Conservation (phyloP, 352 stramenopile genomes). For the Globisporangium radiosum region DNA sequence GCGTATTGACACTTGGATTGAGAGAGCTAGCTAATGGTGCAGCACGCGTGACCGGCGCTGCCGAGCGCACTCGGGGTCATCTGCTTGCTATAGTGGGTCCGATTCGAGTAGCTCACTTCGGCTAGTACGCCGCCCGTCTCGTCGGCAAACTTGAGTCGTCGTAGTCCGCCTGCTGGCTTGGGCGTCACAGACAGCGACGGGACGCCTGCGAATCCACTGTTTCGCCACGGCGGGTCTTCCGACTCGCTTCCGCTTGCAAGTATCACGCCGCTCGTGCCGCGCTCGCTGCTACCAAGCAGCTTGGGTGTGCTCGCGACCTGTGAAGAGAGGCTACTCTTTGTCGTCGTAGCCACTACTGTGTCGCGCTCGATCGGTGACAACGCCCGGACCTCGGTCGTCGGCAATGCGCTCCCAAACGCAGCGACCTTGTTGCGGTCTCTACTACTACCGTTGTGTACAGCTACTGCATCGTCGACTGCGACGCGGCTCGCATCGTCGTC, state of each 20-base stretch:
- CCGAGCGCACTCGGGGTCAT: slow-evolving; percentile 22
- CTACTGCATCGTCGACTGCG: slow-evolving; percentile 3
- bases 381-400: background rate
- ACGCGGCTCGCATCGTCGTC: slow-evolving; percentile 12
- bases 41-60: slow-evolving; percentile 27
- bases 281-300: background rate
- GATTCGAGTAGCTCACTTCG: slow-evolving; percentile 65
- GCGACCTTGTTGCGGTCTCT: background rate
- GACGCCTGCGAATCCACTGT: background rate
- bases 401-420: too few species aligned
- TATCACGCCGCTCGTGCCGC: background rate
- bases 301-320: background rate
- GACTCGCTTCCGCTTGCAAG: background rate
- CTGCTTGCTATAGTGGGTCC: slow-evolving; percentile 81
- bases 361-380: background rate
- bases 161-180: slow-evolving; percentile 1
- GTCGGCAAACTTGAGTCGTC: slow-evolving; percentile 58
- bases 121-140: slow-evolving; percentile 45
- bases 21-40: slow-evolving; percentile 30
- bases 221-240: slow-evolving; percentile 6
- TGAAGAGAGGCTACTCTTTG: background rate
- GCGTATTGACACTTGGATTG: background rate
- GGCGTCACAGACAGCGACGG: background rate
- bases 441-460: background rate
- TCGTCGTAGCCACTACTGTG: background rate